These are phyloP conservation scores for Schoenoplectus triqueter DNA, from an alignment of 202 grass and related monocot genomes.

Conservation along the genomic window DNA sequence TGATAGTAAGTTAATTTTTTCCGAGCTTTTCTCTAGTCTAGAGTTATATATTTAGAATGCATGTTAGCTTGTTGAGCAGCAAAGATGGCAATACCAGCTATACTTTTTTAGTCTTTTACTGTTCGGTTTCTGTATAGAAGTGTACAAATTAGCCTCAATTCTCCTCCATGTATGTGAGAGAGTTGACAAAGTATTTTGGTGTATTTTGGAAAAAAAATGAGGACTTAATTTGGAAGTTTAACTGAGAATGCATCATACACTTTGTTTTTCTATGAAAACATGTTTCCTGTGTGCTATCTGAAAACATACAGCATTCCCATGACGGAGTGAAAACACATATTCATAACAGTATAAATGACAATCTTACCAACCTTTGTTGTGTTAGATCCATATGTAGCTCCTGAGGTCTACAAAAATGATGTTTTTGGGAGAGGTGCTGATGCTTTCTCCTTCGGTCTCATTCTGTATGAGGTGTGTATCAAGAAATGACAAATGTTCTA, in stretches of 20 bases:
- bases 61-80: background rate
- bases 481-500: background rate
- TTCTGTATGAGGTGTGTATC: constrained; percentile 81
- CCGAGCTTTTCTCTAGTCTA: constrained; percentile 15
- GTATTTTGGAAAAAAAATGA: background rate
- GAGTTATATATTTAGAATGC: background rate
- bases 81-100: background rate
- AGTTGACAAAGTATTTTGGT: background rate
- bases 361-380: constrained; percentile 34
- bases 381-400: constrained; percentile 69
- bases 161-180: background rate
- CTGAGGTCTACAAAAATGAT: constrained; percentile 86
- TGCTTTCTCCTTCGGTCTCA: constrained; percentile 85
- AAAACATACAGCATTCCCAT: background rate
- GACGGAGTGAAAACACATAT: background rate
- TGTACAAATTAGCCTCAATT: constrained; percentile 19
- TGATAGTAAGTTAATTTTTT: constrained; percentile 65
- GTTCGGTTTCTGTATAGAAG: background rate
- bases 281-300: background rate
- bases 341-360: background rate
- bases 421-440: constrained; percentile 81
- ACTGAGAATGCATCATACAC: background rate
- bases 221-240: background rate
- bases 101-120: background rate
- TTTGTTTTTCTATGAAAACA: background rate